phyloP scores from a whole-genome alignment of 345 rosid genomes.

The Tarenaya hassleriana region DNA sequence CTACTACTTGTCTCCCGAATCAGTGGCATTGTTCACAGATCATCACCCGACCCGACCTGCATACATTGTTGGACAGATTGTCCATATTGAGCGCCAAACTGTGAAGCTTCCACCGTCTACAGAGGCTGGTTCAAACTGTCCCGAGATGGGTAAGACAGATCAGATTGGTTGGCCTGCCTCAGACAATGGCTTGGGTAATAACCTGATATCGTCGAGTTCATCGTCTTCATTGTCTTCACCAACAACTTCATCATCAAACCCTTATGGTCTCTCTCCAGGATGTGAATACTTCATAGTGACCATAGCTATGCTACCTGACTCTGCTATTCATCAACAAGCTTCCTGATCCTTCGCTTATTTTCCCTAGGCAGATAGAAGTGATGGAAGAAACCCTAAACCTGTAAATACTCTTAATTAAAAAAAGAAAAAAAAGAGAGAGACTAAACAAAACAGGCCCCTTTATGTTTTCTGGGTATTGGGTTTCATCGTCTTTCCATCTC shows the following conservation, averaged over 20 bases:
- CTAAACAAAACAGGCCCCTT: conserved; percentile 12
- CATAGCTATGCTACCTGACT: conserved; percentile 94
- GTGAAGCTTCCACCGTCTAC: conserved; percentile 48
- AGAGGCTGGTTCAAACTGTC: conserved; percentile 31
- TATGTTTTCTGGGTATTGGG: conserved; percentile 25
- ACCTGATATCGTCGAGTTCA: conserved; percentile 48
- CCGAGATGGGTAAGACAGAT: conserved; percentile 37
- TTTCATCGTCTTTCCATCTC: conserved; percentile 19
- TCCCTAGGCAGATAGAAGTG: conserved; percentile 61
- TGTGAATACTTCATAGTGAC: conserved; percentile 91
- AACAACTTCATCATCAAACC: conserved; percentile 49
- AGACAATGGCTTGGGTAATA: conserved; percentile 45
- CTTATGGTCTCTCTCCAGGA: conserved; percentile 74
- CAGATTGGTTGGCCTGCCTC: conserved; percentile 37
- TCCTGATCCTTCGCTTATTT: conserved; percentile 70
- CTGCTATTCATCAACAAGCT: conserved; percentile 63
- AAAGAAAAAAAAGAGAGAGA: too few species aligned
- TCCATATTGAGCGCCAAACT: conserved; percentile 80
- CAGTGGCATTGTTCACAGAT: conserved; percentile 85
- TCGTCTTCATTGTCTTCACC: conserved; percentile 25
- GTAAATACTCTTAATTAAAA: neutral
- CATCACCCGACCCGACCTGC: conserved; percentile 72
- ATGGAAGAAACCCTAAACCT: conserved; percentile 52
- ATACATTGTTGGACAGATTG: conserved; percentile 83
- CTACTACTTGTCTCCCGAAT: conserved; percentile 86